These are phyloP conservation scores for Xylaria sp. DNA, from an alignment of 2,329 filamentous ascomycete species.

Conservation along the genomic window DNA sequence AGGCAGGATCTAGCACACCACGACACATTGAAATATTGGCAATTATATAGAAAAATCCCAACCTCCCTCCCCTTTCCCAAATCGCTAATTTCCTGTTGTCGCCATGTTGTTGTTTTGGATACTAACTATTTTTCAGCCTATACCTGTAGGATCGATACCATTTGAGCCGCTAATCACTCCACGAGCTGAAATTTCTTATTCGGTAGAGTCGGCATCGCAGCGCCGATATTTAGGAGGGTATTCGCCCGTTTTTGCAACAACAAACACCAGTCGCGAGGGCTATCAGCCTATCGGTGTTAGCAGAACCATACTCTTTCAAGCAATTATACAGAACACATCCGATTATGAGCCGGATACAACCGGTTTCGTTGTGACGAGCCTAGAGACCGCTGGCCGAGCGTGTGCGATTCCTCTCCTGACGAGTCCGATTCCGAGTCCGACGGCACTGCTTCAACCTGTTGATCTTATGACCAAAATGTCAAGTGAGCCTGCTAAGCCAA, in stretches of 20 bases:
- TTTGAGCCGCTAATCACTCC: constrained; percentile 17
- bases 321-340: constrained; percentile 42
- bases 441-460: constrained; percentile 41
- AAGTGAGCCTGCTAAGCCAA: constrained; percentile 35
- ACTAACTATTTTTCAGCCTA: constrained; percentile 40
- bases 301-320: constrained; percentile 40
- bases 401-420: constrained; percentile 39
- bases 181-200: neutral
- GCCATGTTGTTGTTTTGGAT: constrained; percentile 36
- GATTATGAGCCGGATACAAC: constrained; percentile 40
- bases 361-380: constrained; percentile 42
- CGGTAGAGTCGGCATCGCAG: neutral
- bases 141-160: constrained; percentile 29
- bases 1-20: neutral
- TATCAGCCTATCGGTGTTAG: constrained; percentile 40
- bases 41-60: constrained; percentile 20
- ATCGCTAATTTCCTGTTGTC: constrained; percentile 11
- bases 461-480: constrained; percentile 25
- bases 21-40: constrained; percentile 4
- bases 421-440: constrained; percentile 45
- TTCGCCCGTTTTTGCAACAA: constrained; percentile 16
- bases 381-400: constrained; percentile 38
- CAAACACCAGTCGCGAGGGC: constrained; percentile 31
- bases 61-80: constrained; percentile 2
- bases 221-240: constrained; percentile 22